Percentiles rank a stretch among this genome's conserved stretches.
Evolutionary conservation across 2,329 filamentous ascomycete species (phyloP).

Genomic region (Apiospora koreana): DNA sequence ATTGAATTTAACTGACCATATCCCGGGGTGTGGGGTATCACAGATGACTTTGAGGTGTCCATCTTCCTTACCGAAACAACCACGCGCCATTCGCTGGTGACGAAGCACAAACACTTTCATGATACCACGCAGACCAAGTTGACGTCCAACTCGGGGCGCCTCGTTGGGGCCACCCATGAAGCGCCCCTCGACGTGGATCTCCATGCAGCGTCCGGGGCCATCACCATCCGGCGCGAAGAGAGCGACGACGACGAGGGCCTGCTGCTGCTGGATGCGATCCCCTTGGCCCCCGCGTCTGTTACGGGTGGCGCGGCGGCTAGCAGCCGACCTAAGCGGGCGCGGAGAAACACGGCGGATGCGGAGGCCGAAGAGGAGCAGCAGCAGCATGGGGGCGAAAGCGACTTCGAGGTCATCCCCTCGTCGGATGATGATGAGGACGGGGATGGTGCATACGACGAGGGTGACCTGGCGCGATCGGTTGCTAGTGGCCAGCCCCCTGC

Average conservation of each 20-base stretch:
- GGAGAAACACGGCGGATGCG: slow-evolving; percentile 29
- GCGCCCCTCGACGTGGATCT: slow-evolving; percentile 54
- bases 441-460: slow-evolving; percentile 22
- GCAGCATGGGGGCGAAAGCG: slow-evolving; percentile 29
- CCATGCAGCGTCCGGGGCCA: slow-evolving; percentile 35
- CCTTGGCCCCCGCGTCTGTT: slow-evolving; percentile 36
- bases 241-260: slow-evolving; percentile 62
- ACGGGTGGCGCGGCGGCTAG: slow-evolving; percentile 26
- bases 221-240: slow-evolving; percentile 53
- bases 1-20: neutral
- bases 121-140: slow-evolving; percentile 55
- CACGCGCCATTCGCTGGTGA: slow-evolving; percentile 82
- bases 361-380: slow-evolving; percentile 18
- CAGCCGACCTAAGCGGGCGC: slow-evolving; percentile 32
- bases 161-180: slow-evolving; percentile 58
- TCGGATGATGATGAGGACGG: slow-evolving; percentile 39
- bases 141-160: slow-evolving; percentile 62
- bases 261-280: slow-evolving; percentile 57
- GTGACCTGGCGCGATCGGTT: slow-evolving; percentile 25
- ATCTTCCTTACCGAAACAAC: slow-evolving; percentile 89
- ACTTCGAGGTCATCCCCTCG: slow-evolving; percentile 35
- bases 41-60: slow-evolving; percentile 94
- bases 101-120: slow-evolving; percentile 79
- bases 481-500: slow-evolving; percentile 40
- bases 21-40: slow-evolving; percentile 3